Conservation (phyloP, 805 yeast genomes). For the Ogataea nakhonphanomensis region DNA sequence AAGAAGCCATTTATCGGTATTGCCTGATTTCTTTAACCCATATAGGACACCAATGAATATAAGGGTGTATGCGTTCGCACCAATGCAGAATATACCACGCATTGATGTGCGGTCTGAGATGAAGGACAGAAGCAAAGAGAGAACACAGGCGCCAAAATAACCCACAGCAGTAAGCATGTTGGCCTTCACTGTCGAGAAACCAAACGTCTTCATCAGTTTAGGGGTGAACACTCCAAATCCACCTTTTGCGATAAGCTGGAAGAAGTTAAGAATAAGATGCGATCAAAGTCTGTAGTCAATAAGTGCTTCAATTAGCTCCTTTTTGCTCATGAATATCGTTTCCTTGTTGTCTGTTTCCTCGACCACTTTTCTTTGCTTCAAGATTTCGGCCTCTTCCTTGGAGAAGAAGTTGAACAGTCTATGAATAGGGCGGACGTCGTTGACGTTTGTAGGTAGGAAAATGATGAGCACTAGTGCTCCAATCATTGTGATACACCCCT, state of each 20-base stretch:
- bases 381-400: slow-evolving; percentile 1
- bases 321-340: slow-evolving; percentile 1
- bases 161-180: slow-evolving; percentile 1
- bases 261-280: slow-evolving; percentile 1
- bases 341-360: slow-evolving; percentile 1
- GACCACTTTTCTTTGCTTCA: slow-evolving; percentile 1
- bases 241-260: slow-evolving; percentile 1
- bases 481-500: slow-evolving; percentile 39
- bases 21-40: slow-evolving; percentile 1
- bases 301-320: slow-evolving; percentile 1
- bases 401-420: slow-evolving; percentile 1
- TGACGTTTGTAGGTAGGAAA: slow-evolving; percentile 1
- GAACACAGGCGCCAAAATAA: not conserved
- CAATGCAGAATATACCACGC: slow-evolving; percentile 1
- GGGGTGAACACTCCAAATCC: slow-evolving; percentile 1
- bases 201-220: slow-evolving; percentile 1
- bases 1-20: slow-evolving; percentile 1
- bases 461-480: slow-evolving; percentile 1
- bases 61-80: slow-evolving; percentile 1
- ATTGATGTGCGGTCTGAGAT: slow-evolving; percentile 1
- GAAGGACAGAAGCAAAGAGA: slow-evolving; percentile 1
- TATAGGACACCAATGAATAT: slow-evolving; percentile 1
- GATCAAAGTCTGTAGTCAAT: slow-evolving; percentile 1
- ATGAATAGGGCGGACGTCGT: slow-evolving; percentile 1
- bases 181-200: slow-evolving; percentile 1